Evolutionary conservation across 306 rosid genomes (phyloP), one percentile per base, ranked within the genome.

Genomic region (Rubus parviflorus): DNA sequence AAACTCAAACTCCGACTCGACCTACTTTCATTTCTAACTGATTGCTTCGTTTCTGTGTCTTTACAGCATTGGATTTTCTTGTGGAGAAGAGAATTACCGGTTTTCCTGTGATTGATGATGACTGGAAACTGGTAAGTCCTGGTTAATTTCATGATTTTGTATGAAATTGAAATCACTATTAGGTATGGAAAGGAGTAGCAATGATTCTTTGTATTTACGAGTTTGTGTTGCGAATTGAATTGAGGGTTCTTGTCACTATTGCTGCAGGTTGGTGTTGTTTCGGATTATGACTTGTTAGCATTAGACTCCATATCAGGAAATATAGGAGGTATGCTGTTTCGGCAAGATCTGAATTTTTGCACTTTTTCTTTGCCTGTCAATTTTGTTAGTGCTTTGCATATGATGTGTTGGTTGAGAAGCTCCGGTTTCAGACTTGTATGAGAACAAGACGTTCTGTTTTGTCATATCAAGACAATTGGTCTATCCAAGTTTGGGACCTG

Each of bases 281-380:
- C 99, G 56, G 99, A 95, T 87, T 95, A 95, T 72, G 99, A 95
- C 77, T 88, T 95, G 76, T 70, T 95, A 78, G 97, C 99, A 20
- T 90, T 95, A 14, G 99, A 95, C 81, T 90, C 99, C 20, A 88
- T 95, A 88, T 95, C 99, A 87, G 99, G 96, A 88, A 94, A 68
- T 45, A 40, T 41, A 15, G 37, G 51, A 70, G 57, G 66, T 76
- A 45, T 22, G 68, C 0, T 13, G 20, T 73, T 38, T 53, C 49
- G 38, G n/a, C 17, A 4, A 23, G 13, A 25, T 53, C 56, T 54
- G 48, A 53, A 54, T 20, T 61, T 61, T 12, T 14, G 7, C 51
- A 51, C 60, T 38, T 38, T 40, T 51, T 8, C 16, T 12, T 51
- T 37, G 6, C 19, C 16, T 35, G 13, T 60, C 12, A 17, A 9